Evolutionary conservation across 2,329 filamentous ascomycete species (phyloP).

Genomic region (Amauroascus niger): DNA sequence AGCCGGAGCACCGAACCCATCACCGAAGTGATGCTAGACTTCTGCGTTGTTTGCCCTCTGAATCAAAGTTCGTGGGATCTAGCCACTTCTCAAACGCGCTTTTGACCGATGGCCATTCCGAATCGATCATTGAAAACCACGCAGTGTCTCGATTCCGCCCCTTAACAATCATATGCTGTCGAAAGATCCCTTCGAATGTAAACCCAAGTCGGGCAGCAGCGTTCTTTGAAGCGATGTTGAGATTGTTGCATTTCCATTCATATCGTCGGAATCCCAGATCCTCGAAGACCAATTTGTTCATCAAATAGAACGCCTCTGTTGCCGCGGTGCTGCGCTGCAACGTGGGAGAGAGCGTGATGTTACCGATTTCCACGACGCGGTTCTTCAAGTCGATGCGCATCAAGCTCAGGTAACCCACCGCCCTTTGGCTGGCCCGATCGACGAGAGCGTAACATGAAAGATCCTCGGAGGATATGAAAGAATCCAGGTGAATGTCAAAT

Average conservation of each 20-base stretch:
- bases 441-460: constrained; percentile 41
- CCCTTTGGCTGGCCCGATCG: constrained; percentile 26
- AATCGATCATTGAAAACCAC: constrained; percentile 51
- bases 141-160: constrained; percentile 50
- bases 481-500: constrained; percentile 22
- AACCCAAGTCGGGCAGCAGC: constrained; percentile 53
- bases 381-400: constrained; percentile 43
- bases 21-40: constrained; percentile 32
- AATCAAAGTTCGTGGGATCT: constrained; percentile 46
- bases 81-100: constrained; percentile 48
- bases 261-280: constrained; percentile 47
- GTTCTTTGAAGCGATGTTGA: constrained; percentile 46
- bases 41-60: constrained; percentile 43
- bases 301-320: constrained; percentile 50
- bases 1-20: background rate
- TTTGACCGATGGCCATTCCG: constrained; percentile 48
- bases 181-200: constrained; percentile 49
- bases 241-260: constrained; percentile 55
- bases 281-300: constrained; percentile 47
- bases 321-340: constrained; percentile 48
- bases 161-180: constrained; percentile 52
- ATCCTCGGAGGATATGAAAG: constrained; percentile 25
- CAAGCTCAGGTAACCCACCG: constrained; percentile 36
- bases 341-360: constrained; percentile 42
- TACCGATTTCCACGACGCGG: constrained; percentile 49